Conservation (phyloP, 208 protist species). For the Wallacemonas collosoma region DNA sequence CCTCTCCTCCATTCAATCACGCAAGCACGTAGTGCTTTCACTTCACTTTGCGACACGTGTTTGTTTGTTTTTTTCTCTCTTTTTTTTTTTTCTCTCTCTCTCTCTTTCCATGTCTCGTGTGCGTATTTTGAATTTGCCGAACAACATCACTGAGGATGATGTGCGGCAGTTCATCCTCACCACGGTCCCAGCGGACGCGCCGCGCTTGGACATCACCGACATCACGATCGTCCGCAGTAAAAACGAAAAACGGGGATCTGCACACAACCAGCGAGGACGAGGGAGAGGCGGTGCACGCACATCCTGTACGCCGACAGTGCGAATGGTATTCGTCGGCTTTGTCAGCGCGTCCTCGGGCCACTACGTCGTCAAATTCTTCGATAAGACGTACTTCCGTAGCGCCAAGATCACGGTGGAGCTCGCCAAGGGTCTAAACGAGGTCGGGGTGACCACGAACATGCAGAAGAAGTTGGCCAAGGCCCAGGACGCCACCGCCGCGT, state of each 20-base stretch:
- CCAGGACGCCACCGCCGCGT: conserved; percentile 21
- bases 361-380: conserved; percentile 90
- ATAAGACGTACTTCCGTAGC: conserved; percentile 95
- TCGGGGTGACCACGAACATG: conserved; percentile 68
- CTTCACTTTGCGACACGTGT: neutral
- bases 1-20: too few relatives aligned
- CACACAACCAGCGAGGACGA: neutral
- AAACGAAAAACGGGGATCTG: conserved; percentile 1
- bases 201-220: conserved; percentile 88
- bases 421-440: conserved; percentile 73
- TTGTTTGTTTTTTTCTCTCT: conserved; percentile 15
- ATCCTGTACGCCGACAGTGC: conserved; percentile 47
- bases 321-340: conserved; percentile 98
- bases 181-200: conserved; percentile 71
- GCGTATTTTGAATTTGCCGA: conserved; percentile 95
- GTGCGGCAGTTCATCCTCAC: conserved; percentile 89
- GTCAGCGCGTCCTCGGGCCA: conserved; percentile 78
- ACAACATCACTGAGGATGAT: conserved; percentile 91
- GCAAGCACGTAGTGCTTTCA: neutral
- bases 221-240: conserved; percentile 52
- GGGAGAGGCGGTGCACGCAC: neutral
- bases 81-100: conserved; percentile 10
- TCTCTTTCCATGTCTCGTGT: conserved; percentile 78
- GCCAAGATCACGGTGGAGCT: conserved; percentile 88
- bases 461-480: conserved; percentile 38